Conservation (phyloP, 768 basidiomycete genomes). For the Mycena latifolia region DNA sequence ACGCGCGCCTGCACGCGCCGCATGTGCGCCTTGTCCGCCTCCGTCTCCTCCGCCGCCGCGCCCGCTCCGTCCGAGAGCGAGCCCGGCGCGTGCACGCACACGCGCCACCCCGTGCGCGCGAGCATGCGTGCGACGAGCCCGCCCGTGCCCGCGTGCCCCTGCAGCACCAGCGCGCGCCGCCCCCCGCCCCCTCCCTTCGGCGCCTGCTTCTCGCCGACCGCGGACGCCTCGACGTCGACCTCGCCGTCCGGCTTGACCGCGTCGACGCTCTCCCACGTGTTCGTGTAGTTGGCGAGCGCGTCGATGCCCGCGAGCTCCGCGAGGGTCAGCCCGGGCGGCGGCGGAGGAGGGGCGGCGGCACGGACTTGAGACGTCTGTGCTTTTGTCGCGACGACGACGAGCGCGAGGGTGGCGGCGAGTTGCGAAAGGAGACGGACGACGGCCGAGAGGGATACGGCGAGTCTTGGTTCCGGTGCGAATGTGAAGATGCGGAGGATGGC, state of each 20-base stretch:
- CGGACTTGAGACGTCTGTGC: constrained; percentile 20
- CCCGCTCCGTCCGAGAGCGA: constrained; percentile 42
- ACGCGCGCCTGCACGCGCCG: constrained; percentile 64
- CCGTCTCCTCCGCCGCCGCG: constrained; percentile 49
- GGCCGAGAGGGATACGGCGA: constrained; percentile 37
- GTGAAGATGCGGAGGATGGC: too few species aligned
- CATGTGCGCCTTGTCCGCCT: constrained; percentile 57
- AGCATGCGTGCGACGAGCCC: constrained; percentile 87
- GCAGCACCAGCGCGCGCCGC: constrained; percentile 68
- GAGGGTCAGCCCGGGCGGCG: constrained; percentile 54
- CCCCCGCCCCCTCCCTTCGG: constrained; percentile 22
- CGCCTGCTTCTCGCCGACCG: not conserved
- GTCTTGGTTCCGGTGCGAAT: too few species aligned
- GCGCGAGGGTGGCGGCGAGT: constrained; percentile 14
- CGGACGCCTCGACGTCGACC: not conserved
- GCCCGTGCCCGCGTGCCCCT: constrained; percentile 81
- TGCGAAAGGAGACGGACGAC: constrained; percentile 32
- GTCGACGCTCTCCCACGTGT: too few species aligned
- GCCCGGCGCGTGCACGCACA: constrained; percentile 75
- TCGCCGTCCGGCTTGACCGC: constrained; percentile 8
- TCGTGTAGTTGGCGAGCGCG: too few species aligned
- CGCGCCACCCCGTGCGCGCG: constrained; percentile 73
- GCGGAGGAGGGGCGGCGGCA: constrained; percentile 16
- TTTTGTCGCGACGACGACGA: constrained; percentile 18
- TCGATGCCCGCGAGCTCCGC: constrained; percentile 70